Conservation (phyloP, 2,329 filamentous ascomycete genomes). For the Xylariaceae sp. region DNA sequence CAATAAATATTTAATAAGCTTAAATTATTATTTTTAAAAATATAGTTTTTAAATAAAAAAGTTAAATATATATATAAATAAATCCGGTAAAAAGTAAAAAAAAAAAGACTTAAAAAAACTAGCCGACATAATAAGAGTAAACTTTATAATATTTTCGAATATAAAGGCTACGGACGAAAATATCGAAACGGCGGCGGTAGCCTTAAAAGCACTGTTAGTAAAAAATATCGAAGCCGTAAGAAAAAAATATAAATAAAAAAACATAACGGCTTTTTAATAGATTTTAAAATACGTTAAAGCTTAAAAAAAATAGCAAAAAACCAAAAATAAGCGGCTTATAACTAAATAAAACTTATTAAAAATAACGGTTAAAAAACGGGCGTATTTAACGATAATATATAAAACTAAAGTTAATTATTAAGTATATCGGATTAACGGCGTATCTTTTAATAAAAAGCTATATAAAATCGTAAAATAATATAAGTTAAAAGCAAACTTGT, state of each 20-base stretch:
- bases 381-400: neutral
- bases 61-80: too few relatives aligned
- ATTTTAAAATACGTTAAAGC: too few relatives aligned
- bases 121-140: neutral
- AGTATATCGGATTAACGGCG: neutral
- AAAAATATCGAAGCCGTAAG: neutral
- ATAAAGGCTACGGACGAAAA: neutral
- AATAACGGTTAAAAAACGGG: neutral
- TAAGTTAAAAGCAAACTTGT: neutral
- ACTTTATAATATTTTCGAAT: neutral
- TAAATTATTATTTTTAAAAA: too few relatives aligned
- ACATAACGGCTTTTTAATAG: neutral
- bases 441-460: neutral
- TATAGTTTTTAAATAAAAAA: too few relatives aligned
- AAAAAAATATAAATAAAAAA: neutral
- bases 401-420: neutral
- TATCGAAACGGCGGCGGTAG: neutral
- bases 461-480: neutral
- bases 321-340: neutral
- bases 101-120: neutral
- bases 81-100: neutral
- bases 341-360: neutral
- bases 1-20: too few relatives aligned
- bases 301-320: too few relatives aligned
- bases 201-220: neutral